Evolutionary conservation across 371 early-diverging fungal genomes (phyloP), one percentile per base, ranked within the genome.

Genomic region (Apophysomyces variabilis): DNA sequence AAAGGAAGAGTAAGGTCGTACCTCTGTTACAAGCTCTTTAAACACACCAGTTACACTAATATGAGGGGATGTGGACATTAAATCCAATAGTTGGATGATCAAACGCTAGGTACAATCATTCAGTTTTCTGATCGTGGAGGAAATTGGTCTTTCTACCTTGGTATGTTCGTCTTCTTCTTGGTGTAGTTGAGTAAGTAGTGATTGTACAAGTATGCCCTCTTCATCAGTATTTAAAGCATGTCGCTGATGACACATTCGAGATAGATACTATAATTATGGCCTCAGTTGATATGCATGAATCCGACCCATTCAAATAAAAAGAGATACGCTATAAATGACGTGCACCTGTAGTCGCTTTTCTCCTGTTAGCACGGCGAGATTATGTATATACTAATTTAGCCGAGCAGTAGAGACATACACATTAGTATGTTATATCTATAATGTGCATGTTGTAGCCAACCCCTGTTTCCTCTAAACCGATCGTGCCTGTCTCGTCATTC

Each of bases 11-110:
- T 44, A 61, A 38, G 21, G 21, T 21, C 14, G 36, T 68, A 73
- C 73, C 67, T 73, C 62, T 37, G 21, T 43, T 13, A 70, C 43
- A n/a, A 78, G 7, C 21, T 50, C 18, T 26, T 50, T 50, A 21
- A 50, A 50, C 5, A 21, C 21, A 16, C 3, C 7, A 50, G 21
- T 21, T 50, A 21, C 21, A 5, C 6, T 50, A 50, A 50, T 50
- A 50, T 50, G 16, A 21, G 54, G 54, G 21, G 54, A 50, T 35
- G 8, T 50, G 4, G 54, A 50, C 21, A 50, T 50, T 9, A 50
- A 21, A 7, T 50, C 54, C 21, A 50, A 21, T 50, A 21, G 21
- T 50, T 21, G 54, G n/a, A 50, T 50, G 4, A 50, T 50, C 21
- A 50, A 1, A 8, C 54, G 21, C 54, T 50, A 21, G 9, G 5